These are phyloP conservation scores for Saksenaea oblongispora DNA, from an alignment of 371 early-diverging fungal genomes.

Conservation along the genomic window DNA sequence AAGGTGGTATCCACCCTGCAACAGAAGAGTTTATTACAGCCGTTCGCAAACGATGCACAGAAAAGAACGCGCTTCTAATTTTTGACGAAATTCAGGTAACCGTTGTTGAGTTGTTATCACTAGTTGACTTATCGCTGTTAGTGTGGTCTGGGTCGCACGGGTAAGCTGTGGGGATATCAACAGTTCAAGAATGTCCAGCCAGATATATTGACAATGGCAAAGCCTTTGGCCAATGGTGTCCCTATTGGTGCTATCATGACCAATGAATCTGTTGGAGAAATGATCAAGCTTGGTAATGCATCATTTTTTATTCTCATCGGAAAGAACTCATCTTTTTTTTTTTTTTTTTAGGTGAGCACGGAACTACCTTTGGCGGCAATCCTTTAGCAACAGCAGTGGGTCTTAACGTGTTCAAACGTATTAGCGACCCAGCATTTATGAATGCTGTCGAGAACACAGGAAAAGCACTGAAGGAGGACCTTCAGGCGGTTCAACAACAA, in stretches of 20 bases:
- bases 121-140: constrained; percentile 33
- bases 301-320: not conserved
- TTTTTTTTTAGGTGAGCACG: constrained; percentile 78
- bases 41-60: constrained; percentile 76
- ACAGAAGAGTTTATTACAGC: constrained; percentile 71
- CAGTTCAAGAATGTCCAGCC: constrained; percentile 68
- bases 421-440: constrained; percentile 70
- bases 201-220: constrained; percentile 93
- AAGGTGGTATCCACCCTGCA: constrained; percentile 87
- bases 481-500: constrained; percentile 47
- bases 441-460: constrained; percentile 65
- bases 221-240: constrained; percentile 94
- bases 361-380: constrained; percentile 96
- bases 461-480: constrained; percentile 50
- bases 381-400: constrained; percentile 85
- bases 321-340: not conserved
- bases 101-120: not conserved
- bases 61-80: constrained; percentile 84
- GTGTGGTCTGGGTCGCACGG: constrained; percentile 94
- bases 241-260: constrained; percentile 94
- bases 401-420: constrained; percentile 68
- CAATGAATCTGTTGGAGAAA: constrained; percentile 71
- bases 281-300: constrained; percentile 66
- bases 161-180: constrained; percentile 88
- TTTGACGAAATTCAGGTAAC: constrained; percentile 94